phyloP scores from a whole-genome alignment of 495 filamentous ascomycete genomes.

The Elasticomyces elasticus region DNA sequence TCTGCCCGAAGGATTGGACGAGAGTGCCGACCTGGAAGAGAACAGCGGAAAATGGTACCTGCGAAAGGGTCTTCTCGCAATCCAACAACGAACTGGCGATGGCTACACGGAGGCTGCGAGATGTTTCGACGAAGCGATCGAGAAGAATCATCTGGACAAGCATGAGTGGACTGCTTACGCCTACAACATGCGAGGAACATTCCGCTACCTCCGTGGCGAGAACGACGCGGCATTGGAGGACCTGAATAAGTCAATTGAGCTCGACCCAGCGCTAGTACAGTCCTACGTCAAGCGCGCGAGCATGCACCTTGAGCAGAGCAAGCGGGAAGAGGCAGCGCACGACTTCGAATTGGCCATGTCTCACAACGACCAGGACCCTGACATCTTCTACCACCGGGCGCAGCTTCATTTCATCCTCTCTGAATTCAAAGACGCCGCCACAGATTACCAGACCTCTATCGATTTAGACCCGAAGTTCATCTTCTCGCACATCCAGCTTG shows the following conservation, averaged over 20 bases:
- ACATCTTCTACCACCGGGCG: constrained; percentile 98
- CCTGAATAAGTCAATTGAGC: constrained; percentile 81
- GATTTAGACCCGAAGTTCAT: constrained; percentile 92
- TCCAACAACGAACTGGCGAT: constrained; percentile 76
- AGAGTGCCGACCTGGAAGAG: constrained; percentile 62
- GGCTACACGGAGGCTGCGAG: constrained; percentile 78
- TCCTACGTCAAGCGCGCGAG: constrained; percentile 98
- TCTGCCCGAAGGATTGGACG: constrained; percentile 73
- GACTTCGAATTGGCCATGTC: constrained; percentile 81
- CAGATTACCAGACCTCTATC: constrained; percentile 99
- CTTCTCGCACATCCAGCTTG: constrained; percentile 98
- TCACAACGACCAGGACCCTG: constrained; percentile 82
- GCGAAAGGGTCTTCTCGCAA: constrained; percentile 65
- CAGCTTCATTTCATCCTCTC: constrained; percentile 96
- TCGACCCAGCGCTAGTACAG: constrained; percentile 78
- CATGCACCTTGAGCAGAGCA: constrained; percentile 94
- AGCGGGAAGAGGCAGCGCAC: constrained; percentile 72
- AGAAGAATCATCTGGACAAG: constrained; percentile 63
- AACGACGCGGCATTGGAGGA: constrained; percentile 71
- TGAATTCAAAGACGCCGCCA: constrained; percentile 85
- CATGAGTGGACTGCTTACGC: constrained; percentile 67
- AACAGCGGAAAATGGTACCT: constrained; percentile 76
- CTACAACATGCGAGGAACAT: constrained; percentile 92
- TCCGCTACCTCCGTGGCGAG: constrained; percentile 83
- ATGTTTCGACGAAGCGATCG: constrained; percentile 79